Evolutionary conservation across 179 eudicot species (phyloP).

Genomic region (Gypsophila paniculata): DNA sequence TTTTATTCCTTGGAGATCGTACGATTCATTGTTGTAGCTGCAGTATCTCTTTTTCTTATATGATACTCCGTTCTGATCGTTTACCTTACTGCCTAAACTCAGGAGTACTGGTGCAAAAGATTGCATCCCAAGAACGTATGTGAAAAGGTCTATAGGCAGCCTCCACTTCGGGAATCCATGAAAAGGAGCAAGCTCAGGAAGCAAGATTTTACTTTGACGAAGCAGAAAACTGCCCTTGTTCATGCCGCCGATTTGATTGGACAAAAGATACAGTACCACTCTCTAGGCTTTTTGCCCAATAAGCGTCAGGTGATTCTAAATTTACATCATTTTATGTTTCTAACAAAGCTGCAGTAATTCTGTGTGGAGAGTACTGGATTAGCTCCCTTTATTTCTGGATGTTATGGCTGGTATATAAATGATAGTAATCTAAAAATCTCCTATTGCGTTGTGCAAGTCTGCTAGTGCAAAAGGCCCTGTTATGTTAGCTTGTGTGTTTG

Average conservation of each 20-base stretch:
- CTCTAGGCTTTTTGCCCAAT: slow-evolving; percentile 82
- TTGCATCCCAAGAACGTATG: slow-evolving; percentile 96
- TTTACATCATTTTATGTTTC: too few relatives aligned
- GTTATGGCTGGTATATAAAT: not conserved
- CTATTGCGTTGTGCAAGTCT: not conserved
- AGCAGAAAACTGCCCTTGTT: slow-evolving; percentile 71
- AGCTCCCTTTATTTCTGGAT: not conserved
- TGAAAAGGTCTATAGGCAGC: slow-evolving; percentile 93
- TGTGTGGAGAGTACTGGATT: not conserved
- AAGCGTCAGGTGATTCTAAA: slow-evolving; percentile 59
- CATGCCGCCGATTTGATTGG: slow-evolving; percentile 87
- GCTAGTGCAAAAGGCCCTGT: slow-evolving; percentile 1
- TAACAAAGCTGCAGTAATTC: not conserved
- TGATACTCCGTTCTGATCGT: slow-evolving; percentile 8
- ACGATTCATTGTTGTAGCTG: not conserved
- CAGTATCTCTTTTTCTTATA: slow-evolving; percentile 1
- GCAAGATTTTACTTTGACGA: slow-evolving; percentile 78
- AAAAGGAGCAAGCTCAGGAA: slow-evolving; percentile 72
- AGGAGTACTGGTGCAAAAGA: slow-evolving; percentile 99
- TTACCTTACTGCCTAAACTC: slow-evolving; percentile 21
- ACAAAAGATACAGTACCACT: slow-evolving; percentile 73
- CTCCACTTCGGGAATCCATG: slow-evolving; percentile 79
- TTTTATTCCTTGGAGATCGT: not conserved
- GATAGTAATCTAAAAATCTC: not conserved
- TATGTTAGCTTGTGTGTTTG: not conserved